Evolutionary conservation across 2,329 filamentous ascomycete genomes (phyloP), one percentile per base, ranked within the genome.

Genomic region (Penicillium griseofulvum): DNA sequence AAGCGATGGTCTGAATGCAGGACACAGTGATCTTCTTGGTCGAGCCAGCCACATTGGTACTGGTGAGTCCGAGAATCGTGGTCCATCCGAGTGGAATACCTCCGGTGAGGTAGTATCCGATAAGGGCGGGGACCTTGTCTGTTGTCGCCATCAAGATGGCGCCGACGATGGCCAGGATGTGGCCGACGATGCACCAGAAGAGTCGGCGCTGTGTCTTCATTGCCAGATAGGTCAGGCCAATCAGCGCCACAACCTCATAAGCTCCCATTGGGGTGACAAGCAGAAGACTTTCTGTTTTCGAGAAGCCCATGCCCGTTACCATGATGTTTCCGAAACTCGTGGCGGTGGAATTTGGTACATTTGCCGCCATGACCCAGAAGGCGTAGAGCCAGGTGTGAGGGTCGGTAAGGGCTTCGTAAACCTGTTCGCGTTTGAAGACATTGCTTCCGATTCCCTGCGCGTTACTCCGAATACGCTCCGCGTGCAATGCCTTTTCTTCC

Each of bases 91-190:
- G 70, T 1, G 72, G 72, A 19, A 75, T 73, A 0, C 71, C 71
- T 2, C 72, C 71, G 4, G 64, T 65, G n/a, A 74, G 66, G 44
- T 75, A 75, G 49, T 72, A 73, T n/a, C 72, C 73, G 4, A 74
- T 59, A 2, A 75, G 62, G 12, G 66, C 72, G 2, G 71, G 66
- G 0, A 68, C 65, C 37, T 70, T 71, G n/a, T 71, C 59, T 0
- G 73, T 74, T 4, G 72, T 72, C 0, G 72, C 71, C 72, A 75
- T 75, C 4, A 76, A 57, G 38, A 74, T 69, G 1, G 71, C 72
- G 4, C 71, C 71, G 7, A 73, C 61, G 49, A 76, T 68, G 2
- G 70, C 68, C 9, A 71, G 69, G 9, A 75, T 68, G 28, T 72
- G 70, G 1, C 69, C 71, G 1, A 68, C 57, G 31, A 76, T 72